A percentile compares a stretch with the other conserved stretches of the same genome.
Conservation (phyloP, 352 stramenopile species). For the Peronosclerospora sorghi region DNA sequence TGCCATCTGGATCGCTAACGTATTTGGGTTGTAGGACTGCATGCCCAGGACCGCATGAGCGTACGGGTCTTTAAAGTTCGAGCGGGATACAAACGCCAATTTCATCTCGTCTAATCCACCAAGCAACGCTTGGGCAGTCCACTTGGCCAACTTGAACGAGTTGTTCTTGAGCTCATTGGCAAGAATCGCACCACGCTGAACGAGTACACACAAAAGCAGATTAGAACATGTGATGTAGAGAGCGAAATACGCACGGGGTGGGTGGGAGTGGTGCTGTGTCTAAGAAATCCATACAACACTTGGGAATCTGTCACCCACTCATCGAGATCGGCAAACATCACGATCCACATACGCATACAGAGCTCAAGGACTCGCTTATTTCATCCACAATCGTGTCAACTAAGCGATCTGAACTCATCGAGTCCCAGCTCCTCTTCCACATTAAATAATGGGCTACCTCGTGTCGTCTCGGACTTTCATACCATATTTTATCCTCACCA, state of each 20-base stretch:
- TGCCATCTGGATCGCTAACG: conserved; percentile 96
- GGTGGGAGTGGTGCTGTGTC: not conserved
- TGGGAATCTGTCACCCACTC: no score
- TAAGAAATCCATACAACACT: no score
- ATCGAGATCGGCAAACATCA: not conserved
- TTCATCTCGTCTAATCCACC: conserved; percentile 96
- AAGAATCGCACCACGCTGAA: conserved; percentile 91
- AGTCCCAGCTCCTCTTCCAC: no score
- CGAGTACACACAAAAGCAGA: conserved; percentile 2
- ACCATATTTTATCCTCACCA: conserved; percentile 26
- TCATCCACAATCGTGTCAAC: not conserved
- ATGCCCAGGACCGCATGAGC: conserved; percentile 93
- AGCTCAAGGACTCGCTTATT: no score
- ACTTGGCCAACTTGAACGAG: conserved; percentile 96
- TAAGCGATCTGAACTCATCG: not conserved
- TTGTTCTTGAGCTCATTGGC: conserved; percentile 99
- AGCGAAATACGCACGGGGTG: not conserved
- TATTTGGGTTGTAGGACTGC: conserved; percentile 93
- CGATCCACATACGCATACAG: not conserved
- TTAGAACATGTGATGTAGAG: not conserved
- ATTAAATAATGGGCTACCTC: conserved; percentile 5
- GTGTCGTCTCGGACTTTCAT: conserved; percentile 27
- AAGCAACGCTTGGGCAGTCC: conserved; percentile 94
- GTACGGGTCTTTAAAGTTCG: conserved; percentile 90
- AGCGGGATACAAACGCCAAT: conserved; percentile 93